Evolutionary conservation across 1,139 yeast species (phyloP), one percentile per base, ranked within the genome.

Genomic region (Pichia sp.): DNA sequence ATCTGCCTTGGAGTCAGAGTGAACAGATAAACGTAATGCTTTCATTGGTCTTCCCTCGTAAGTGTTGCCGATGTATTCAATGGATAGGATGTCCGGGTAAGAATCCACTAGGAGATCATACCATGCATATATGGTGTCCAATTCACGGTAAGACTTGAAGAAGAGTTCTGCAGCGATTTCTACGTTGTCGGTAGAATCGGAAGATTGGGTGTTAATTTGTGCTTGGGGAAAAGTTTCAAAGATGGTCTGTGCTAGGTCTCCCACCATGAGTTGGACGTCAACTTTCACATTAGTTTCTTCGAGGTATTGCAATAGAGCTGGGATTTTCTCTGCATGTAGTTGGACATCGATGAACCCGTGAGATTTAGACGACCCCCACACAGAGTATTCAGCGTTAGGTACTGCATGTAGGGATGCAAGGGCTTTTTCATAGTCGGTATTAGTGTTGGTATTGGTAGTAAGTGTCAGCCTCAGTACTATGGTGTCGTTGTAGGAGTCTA

Each of bases 111-210:
- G 53, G 21, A 77, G 55, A 29, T 73, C 77, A 48, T 81, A 63
- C 94, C 94, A 86, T 1, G 77, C 64, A 49, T 82, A 67, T 23
- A 87, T 79, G 6, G 86, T 70, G 24, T 72, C 72, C 43, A 85
- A 62, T 15, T 82, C 76, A 42, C 91, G 67, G 58, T 76, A 87
- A 32, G 77, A 79, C 45, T 69, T 71, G 59, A 86, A 86, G 55
- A 86, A 86, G 7, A 47, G 16, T 29, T 49, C 54, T 13, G 39
- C 25, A 9, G 38, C 26, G 13, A 33, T 18, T 1, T 33, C 16
- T 7, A 35, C 30, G 5, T 18, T 28, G 16, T n/a, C n/a, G n/a
- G 62, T 47, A 11, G n/a, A n/a, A 12, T 25, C 27, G 9, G 7
- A 8, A 16, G 27, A 9, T 16, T 13, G n/a, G 11, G 14, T 10